Evolutionary conservation across 768 basidiomycete genomes (phyloP), one percentile per base, ranked within the genome.

Genomic region (Amanita jacksonii): DNA sequence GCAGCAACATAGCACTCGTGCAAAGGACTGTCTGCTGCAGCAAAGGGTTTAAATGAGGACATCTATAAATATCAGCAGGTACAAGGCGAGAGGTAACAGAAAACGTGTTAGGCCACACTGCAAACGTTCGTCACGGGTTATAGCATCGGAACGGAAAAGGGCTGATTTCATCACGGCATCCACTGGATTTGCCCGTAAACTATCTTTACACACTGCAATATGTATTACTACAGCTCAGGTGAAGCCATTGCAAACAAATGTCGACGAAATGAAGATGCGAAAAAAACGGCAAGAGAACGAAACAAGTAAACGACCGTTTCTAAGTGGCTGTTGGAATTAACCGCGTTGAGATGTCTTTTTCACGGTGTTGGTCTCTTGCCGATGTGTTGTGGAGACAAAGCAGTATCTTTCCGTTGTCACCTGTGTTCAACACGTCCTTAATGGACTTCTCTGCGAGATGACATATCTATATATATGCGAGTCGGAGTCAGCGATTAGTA

Each of bases 391-490:
- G 86, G 33, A 87, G 68, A 30, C 71, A 73, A 41, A 89, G 74
- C 35, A 89, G 74, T 35, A 71, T 70, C 19, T 72, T 59, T 9
- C 69, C 68, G 41, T 89, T 87, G 63, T 86, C 80, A 46, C 67
- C 72, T 15, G 76, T 77, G 55, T 81, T 73, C 31, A 89, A 67
- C 19, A 86, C 81, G 48, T 75, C 72, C 8, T 68, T 64, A 37
- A 89, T 81, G 1, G 86, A 88, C 46, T 74, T 68, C 57, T 81
- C 79, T 12, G 81, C 83, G 8, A 82, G 70, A 49, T 78, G 70
- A 54, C 83, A 85, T 3, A 78, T 75, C 83, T 87, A 3, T n/a
- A 28, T 34, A 4, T 16, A 41, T 24, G 3, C 31, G n/a, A n/a
- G n/a, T n/a, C n/a, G n/a, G n/a, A n/a, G 22, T 42, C 41, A 42